Base-by-base conservation (phyloP, 768 basidiomycete species). In the Cubamyces sp. region DNA sequence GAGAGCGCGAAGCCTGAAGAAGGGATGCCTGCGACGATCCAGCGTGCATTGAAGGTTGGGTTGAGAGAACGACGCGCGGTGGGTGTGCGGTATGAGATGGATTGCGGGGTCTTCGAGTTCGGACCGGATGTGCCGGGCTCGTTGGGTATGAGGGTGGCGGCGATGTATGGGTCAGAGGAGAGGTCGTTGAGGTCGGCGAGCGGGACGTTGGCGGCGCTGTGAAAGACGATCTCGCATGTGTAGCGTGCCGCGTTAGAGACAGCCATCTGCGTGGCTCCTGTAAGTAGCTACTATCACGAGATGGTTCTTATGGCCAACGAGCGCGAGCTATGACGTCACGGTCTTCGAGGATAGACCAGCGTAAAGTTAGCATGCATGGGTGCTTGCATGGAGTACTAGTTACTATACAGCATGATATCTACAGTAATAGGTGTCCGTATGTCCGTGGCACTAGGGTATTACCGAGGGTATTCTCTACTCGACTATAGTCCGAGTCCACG, bases 1-100 rank as follows among this genome's bases (percentile, higher is more conserved):
- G 60, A 56, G 28, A 73, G 66, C 14, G 49, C 43, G 53, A 73
- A 73, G 16, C 72, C 70, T 0, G 60, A 63, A 6, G 48, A 58
- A 9, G 72, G 72, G 1, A 73, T 64, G 15, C 71, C 71, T 5
- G 66, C 53, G 21, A 73, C 69, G 42, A 71, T 58, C 72, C 72
- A 73, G 23, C 50, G 45, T 19, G 64, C 64, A 55, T 71, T 63
- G 56, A 62, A 73, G 30, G 54, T 63, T 7, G 72, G 72, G 55
- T 71, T 56, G 42, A 68, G 66, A 16, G 66, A 68, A 9, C 62
- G 55, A 19, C 70, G 63, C 28, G 61, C 62, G 12, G 72, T 72
- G 26, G 58, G 68, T 14, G 71, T 72, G 48, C 72, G 69, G 61
- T 62, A 72, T 12, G 61, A 57, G 41, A 71, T 39, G 19, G 55